A percentile compares a stretch with the other conserved stretches of the same genome.
These are phyloP conservation scores for Buxus sempervirens DNA, from an alignment of 164 flowering plant genomes.

Conservation along the genomic window DNA sequence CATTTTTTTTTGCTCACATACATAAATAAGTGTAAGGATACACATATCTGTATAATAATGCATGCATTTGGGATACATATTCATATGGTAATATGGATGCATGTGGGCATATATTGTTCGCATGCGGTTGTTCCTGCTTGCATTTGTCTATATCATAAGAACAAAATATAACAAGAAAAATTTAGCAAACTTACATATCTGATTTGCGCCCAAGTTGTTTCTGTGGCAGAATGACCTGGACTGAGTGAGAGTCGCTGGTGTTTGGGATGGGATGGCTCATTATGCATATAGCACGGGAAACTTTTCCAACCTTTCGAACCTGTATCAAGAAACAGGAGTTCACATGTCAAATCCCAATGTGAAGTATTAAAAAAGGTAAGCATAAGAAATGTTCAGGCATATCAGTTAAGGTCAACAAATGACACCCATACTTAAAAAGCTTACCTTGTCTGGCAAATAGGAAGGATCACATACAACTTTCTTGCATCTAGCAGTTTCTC, in stretches of 20 bases:
- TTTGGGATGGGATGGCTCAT: conserved; percentile 96
- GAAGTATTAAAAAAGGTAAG: not conserved
- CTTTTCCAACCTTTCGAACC: conserved; percentile 87
- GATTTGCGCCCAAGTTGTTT: conserved; percentile 97
- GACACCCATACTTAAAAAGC: no score
- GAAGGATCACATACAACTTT: conserved; percentile 97
- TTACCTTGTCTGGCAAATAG: conserved; percentile 82
- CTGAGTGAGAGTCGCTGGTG: conserved; percentile 85
- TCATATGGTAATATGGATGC: no score
- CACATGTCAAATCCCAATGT: conserved; percentile 4
- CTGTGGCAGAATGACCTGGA: conserved; percentile 90
- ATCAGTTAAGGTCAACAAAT: no score
- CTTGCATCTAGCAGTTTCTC: conserved; percentile 98
- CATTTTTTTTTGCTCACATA: not conserved
- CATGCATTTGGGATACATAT: no score
- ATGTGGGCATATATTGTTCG: not conserved
- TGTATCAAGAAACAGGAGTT: conserved; percentile 23
- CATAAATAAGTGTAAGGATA: no score
- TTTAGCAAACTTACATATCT: conserved; percentile 61
- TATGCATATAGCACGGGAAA: conserved; percentile 90
- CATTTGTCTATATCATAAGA: not conserved
- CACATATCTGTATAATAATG: not conserved
- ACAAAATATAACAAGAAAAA: not conserved
- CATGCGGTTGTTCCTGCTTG: not conserved
- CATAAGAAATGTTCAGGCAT: not conserved